Evolutionary conservation across 441 rosid genomes (phyloP).

Genomic region (Flueggea neowawraea): DNA sequence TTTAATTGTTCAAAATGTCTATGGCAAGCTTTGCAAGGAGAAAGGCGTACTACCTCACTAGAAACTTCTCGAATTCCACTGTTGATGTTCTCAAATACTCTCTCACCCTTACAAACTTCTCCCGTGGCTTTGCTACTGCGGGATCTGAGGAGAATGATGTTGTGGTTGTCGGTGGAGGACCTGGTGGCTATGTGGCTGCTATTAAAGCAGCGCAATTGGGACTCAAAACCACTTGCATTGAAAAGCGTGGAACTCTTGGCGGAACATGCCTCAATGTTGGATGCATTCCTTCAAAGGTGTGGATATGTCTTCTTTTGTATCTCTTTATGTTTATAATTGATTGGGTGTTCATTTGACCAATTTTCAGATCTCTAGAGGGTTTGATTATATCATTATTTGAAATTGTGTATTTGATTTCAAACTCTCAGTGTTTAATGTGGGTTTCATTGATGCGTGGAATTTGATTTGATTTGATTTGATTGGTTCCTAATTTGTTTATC

Average conservation of each 20-base stretch:
- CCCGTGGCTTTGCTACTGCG: conserved; percentile 74
- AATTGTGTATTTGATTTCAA: too few relatives aligned
- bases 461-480: too few relatives aligned
- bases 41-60: conserved; percentile 54
- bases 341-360: too few relatives aligned
- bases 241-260: conserved; percentile 93
- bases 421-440: too few relatives aligned
- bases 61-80: conserved; percentile 40
- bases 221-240: conserved; percentile 93
- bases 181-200: conserved; percentile 99
- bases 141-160: conserved; percentile 98
- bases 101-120: conserved; percentile 42
- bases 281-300: conserved; percentile 97
- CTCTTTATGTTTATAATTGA: neutral
- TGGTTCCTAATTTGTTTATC: neutral
- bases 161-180: conserved; percentile 95
- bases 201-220: conserved; percentile 94
- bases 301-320: neutral
- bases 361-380: too few relatives aligned
- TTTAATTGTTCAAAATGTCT: conserved; percentile 44
- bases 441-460: too few relatives aligned
- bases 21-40: conserved; percentile 78
- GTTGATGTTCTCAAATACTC: conserved; percentile 56
- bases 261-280: conserved; percentile 99
- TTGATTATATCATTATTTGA: too few relatives aligned